These are phyloP conservation scores for Colletotrichum viniferum DNA, from an alignment of 2,329 filamentous ascomycete genomes.

Conservation along the genomic window DNA sequence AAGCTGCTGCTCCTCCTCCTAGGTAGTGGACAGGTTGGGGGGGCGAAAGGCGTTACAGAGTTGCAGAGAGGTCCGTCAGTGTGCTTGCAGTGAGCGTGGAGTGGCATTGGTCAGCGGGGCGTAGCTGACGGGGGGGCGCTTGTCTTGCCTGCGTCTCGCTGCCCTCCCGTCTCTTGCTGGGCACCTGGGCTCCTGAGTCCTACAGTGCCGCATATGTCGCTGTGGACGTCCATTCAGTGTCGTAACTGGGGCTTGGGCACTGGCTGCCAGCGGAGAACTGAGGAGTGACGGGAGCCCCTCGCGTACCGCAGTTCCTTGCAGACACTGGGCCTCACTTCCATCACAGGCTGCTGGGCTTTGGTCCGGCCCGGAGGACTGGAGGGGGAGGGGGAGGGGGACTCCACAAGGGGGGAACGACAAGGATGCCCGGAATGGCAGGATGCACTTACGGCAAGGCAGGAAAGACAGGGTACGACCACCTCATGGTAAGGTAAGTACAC, in stretches of 20 bases:
- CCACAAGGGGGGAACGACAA: neutral
- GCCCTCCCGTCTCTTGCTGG: neutral
- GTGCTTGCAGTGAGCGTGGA: constrained; percentile 20
- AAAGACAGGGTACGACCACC: neutral
- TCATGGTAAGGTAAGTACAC: neutral
- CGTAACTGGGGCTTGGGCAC: neutral
- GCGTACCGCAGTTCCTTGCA: neutral
- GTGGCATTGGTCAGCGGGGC: constrained; percentile 19
- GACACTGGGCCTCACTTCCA: neutral
- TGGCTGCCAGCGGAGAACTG: neutral
- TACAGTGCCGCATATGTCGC: neutral
- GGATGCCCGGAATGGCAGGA: neutral
- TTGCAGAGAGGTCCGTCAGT: constrained; percentile 19
- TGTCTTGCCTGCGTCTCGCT: neutral
- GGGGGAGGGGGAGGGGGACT: neutral
- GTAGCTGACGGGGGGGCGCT: neutral
- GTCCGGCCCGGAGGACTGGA: neutral
- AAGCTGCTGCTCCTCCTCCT: neutral
- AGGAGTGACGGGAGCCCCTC: neutral
- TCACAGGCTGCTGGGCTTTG: neutral
- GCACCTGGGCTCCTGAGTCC: neutral
- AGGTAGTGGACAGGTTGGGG: constrained; percentile 2
- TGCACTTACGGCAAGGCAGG: neutral
- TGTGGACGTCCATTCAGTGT: neutral
- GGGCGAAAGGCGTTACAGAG: constrained; percentile 19